phyloP scores from a whole-genome alignment of 2,329 filamentous ascomycete genomes.

The Colletotrichum liaoningense region DNA sequence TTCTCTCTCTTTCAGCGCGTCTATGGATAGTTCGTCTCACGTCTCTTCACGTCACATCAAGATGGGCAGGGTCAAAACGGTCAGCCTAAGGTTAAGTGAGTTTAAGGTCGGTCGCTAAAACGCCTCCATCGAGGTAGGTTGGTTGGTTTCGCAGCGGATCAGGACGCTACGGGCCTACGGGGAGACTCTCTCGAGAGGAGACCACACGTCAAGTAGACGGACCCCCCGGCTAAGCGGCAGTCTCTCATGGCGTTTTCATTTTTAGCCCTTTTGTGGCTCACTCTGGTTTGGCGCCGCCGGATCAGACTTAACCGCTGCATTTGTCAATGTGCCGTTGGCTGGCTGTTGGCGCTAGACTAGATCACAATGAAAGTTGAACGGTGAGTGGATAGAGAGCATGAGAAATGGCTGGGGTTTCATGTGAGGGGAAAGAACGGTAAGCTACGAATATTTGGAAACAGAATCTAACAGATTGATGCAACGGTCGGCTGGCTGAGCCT shows the following conservation, averaged over 20 bases:
- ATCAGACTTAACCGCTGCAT: not conserved
- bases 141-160: slow-evolving; percentile 1
- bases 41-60: slow-evolving; percentile 16
- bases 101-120: slow-evolving; percentile 8
- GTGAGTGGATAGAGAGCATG: not conserved
- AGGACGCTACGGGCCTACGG: slow-evolving; percentile 13
- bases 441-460: not conserved
- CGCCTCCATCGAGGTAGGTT: not conserved
- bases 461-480: not conserved
- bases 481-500: not conserved
- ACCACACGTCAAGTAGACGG: slow-evolving; percentile 24
- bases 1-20: not conserved
- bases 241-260: not conserved
- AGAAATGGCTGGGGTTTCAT: not conserved
- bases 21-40: not conserved
- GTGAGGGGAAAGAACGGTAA: not conserved
- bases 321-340: not conserved
- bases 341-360: not conserved
- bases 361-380: too few relatives aligned
- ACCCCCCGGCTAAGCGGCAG: slow-evolving; percentile 22
- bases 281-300: slow-evolving; percentile 2
- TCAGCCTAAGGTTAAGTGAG: slow-evolving; percentile 7
- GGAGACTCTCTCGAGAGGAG: slow-evolving; percentile 6
- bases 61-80: slow-evolving; percentile 25
- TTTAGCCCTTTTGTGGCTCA: slow-evolving; percentile 1